Conservation (phyloP, 2,329 filamentous ascomycete genomes). For the Paracoccidioides lutzii region DNA sequence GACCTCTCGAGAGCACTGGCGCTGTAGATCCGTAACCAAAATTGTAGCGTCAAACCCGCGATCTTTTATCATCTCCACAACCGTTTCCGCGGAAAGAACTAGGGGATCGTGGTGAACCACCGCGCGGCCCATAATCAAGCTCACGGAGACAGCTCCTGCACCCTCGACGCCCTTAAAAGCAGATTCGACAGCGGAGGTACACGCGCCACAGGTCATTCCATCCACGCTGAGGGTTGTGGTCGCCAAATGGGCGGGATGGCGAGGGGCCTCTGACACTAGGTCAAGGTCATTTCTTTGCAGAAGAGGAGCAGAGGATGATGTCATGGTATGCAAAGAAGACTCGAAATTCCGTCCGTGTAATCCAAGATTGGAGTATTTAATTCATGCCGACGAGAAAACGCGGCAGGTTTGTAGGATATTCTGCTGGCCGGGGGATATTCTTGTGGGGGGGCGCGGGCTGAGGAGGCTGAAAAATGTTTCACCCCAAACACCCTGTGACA, state of each 20-base stretch:
- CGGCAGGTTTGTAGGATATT: neutral
- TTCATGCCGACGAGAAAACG: neutral
- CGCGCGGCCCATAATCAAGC: slow-evolving; percentile 89
- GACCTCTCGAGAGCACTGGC: slow-evolving; percentile 31
- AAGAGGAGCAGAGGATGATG: slow-evolving; percentile 10
- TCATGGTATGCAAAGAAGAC: slow-evolving; percentile 6
- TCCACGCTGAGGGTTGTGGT: slow-evolving; percentile 84
- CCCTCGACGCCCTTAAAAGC: slow-evolving; percentile 75
- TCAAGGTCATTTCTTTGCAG: slow-evolving; percentile 9
- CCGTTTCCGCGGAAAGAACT: slow-evolving; percentile 57
- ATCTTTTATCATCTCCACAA: slow-evolving; percentile 81
- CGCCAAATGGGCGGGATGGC: slow-evolving; percentile 53
- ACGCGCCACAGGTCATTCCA: slow-evolving; percentile 81
- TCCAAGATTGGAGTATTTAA: neutral
- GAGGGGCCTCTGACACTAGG: slow-evolving; percentile 6
- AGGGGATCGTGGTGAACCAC: slow-evolving; percentile 78
- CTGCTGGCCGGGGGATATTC: neutral
- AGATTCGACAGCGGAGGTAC: slow-evolving; percentile 86
- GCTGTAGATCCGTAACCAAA: slow-evolving; percentile 65
- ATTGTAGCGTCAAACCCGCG: slow-evolving; percentile 82
- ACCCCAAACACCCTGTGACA: neutral
- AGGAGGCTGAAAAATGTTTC: neutral
- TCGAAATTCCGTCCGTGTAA: neutral
- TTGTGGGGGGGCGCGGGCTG: neutral
- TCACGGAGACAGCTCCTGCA: slow-evolving; percentile 77